Evolutionary conservation across 2,329 filamentous ascomycete species (phyloP).

Genomic region (Malbranchea cinnamomea): DNA sequence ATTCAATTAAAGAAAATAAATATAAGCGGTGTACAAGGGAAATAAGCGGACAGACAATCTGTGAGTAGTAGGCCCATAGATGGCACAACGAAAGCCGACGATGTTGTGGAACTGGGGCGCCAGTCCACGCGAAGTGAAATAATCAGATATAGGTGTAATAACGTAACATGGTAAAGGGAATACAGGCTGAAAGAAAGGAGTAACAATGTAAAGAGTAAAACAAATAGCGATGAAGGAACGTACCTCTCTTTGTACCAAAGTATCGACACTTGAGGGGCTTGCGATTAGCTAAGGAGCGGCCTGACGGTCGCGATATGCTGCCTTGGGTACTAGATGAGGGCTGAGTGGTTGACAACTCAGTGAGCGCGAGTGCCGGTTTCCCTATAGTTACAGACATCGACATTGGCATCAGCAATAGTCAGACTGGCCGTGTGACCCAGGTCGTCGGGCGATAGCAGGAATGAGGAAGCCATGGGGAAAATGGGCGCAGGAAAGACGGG

Average conservation of each 20-base stretch:
- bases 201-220: background rate
- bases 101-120: no score
- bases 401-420: conserved; percentile 11
- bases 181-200: conserved; percentile 9
- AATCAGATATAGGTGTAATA: conserved; percentile 6
- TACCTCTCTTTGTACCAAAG: conserved; percentile 27
- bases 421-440: conserved; percentile 21
- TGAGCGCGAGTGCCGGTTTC: conserved; percentile 11
- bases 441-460: no score
- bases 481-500: background rate
- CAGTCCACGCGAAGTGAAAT: no score
- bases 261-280: conserved; percentile 20
- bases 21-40: no score
- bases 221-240: conserved; percentile 6
- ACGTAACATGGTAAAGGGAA: conserved; percentile 7
- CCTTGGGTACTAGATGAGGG: conserved; percentile 12
- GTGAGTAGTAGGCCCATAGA: no score
- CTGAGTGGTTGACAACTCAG: conserved; percentile 19
- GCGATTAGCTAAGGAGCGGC: conserved; percentile 9
- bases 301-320: conserved; percentile 3
- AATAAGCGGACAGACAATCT: no score
- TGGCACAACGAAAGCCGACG: no score
- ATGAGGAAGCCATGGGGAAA: no score
- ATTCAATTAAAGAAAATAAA: no score
- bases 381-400: conserved; percentile 15